phyloP scores from a whole-genome alignment of 1,139 yeast genomes.

The Sugiyamaella neomexicana region DNA sequence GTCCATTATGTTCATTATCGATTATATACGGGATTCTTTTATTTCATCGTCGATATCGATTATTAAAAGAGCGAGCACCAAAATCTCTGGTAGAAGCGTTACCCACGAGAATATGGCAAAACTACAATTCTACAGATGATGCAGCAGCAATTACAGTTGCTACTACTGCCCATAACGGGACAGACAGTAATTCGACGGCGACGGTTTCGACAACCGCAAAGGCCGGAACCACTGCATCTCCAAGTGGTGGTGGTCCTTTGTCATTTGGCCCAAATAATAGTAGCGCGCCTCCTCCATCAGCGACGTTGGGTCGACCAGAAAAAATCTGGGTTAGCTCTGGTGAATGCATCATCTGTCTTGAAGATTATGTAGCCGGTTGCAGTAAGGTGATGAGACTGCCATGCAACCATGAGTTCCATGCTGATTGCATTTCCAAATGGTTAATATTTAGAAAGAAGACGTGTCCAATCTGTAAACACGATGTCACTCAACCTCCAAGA shows the following conservation, averaged over 20 bases:
- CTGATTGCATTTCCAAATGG: conserved; percentile 45
- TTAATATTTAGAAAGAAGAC: conserved; percentile 40
- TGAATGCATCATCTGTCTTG: conserved; percentile 47
- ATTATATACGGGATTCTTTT: conserved; percentile 42
- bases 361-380: conserved; percentile 41
- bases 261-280: not conserved
- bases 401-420: conserved; percentile 48
- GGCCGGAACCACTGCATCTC: not conserved
- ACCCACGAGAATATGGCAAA: conserved; percentile 42
- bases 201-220: no score
- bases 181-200: not conserved
- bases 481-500: conserved; percentile 16
- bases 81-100: conserved; percentile 39
- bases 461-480: conserved; percentile 43
- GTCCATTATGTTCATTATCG: conserved; percentile 45
- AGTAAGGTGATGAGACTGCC: conserved; percentile 44
- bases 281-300: conserved; percentile 1
- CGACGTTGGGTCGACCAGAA: conserved; percentile 14
- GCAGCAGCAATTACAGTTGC: no score
- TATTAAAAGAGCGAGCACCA: conserved; percentile 43
- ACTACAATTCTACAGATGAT: conserved; percentile 13
- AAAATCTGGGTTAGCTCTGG: conserved; percentile 40
- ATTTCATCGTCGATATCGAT: conserved; percentile 41
- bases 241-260: not conserved
- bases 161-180: no score